Conservation (phyloP, 2,329 filamentous ascomycete genomes). For the Xylaria sp. region DNA sequence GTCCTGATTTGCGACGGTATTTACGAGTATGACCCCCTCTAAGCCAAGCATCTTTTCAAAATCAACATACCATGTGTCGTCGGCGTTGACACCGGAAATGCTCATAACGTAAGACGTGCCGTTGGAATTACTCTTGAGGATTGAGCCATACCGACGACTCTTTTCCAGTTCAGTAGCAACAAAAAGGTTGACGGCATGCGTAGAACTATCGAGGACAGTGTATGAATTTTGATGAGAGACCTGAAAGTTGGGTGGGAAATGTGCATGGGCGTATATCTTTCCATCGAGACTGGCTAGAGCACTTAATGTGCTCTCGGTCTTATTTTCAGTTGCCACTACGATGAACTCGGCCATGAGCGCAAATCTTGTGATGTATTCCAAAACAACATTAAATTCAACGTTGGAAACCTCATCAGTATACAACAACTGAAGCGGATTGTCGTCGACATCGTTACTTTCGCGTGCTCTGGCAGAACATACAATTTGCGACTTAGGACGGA, state of each 20-base stretch:
- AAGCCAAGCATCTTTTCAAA: constrained; percentile 95
- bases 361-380: constrained; percentile 81
- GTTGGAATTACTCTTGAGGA: constrained; percentile 98
- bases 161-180: constrained; percentile 77
- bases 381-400: constrained; percentile 68
- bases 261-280: constrained; percentile 79
- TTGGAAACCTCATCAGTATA: constrained; percentile 83
- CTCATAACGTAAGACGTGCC: constrained; percentile 94
- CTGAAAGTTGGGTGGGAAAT: constrained; percentile 87
- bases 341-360: constrained; percentile 98
- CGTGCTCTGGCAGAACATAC: constrained; percentile 71
- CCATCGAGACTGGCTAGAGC: constrained; percentile 89
- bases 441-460: constrained; percentile 68
- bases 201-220: constrained; percentile 93
- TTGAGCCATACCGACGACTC: constrained; percentile 79
- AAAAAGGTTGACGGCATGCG: constrained; percentile 92
- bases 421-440: constrained; percentile 74
- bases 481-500: constrained; percentile 64
- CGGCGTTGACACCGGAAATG: constrained; percentile 81
- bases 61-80: constrained; percentile 82
- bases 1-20: constrained; percentile 80
- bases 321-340: constrained; percentile 80
- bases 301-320: constrained; percentile 74
- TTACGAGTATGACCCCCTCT: constrained; percentile 89
- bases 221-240: constrained; percentile 83